phyloP scores from a whole-genome alignment of 768 basidiomycete species.

The Suillus paluster region DNA sequence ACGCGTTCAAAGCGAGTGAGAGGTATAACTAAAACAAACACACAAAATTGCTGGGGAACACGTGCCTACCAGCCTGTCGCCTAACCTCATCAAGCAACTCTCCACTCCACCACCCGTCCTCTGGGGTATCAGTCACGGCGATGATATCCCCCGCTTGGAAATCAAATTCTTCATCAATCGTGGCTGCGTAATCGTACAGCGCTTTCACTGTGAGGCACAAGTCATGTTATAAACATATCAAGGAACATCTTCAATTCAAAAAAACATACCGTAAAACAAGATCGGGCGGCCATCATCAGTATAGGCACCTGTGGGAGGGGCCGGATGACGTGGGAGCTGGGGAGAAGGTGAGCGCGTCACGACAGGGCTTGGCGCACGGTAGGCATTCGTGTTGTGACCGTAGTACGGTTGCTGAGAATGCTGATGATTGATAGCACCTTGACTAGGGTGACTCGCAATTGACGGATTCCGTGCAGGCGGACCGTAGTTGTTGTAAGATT shows the following conservation, averaged over 20 bases:
- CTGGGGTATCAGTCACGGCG: slow-evolving; percentile 91
- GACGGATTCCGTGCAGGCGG: slow-evolving; percentile 8
- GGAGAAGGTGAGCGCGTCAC: slow-evolving; percentile 56
- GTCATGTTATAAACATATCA: slow-evolving; percentile 8
- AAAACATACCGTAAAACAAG: slow-evolving; percentile 81
- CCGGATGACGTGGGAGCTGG: slow-evolving; percentile 42
- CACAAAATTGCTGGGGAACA: slow-evolving; percentile 91
- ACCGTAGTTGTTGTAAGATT: slow-evolving; percentile 15
- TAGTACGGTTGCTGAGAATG: slow-evolving; percentile 36
- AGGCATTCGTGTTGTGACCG: slow-evolving; percentile 25
- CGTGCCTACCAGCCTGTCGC: slow-evolving; percentile 69
- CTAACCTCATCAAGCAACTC: slow-evolving; percentile 79
- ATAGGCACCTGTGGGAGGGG: slow-evolving; percentile 70
- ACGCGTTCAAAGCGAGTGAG: not conserved
- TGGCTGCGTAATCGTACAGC: slow-evolving; percentile 83
- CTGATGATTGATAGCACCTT: slow-evolving; percentile 29
- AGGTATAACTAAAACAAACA: slow-evolving; percentile 61
- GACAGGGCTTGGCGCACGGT: slow-evolving; percentile 49
- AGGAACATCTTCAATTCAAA: slow-evolving; percentile 8
- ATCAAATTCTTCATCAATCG: slow-evolving; percentile 92
- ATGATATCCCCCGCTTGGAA: slow-evolving; percentile 96
- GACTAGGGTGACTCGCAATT: slow-evolving; percentile 14
- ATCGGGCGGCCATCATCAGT: slow-evolving; percentile 85
- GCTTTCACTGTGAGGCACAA: slow-evolving; percentile 70
- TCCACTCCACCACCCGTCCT: slow-evolving; percentile 98